Base-by-base conservation (phyloP, 2,329 filamentous ascomycete species). In the Dothistroma pini region DNA sequence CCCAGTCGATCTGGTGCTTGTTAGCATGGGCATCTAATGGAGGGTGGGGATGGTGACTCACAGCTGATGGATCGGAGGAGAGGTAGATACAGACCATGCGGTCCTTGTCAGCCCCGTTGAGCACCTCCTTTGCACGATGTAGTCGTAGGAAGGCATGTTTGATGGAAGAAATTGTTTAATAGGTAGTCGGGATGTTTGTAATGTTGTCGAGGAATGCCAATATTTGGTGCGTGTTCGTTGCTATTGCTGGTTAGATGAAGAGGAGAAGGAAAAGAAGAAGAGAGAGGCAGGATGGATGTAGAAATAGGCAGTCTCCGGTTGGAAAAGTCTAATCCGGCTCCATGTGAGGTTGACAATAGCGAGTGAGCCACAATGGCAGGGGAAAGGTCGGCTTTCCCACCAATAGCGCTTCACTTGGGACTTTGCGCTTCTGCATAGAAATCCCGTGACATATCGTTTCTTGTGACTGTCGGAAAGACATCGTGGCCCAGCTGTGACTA, bases 31-130 rank as follows among this genome's bases (percentile, higher is more conserved):
- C 10, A 49, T 21, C 22, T 11, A n/a, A 49, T 29, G 25, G 11
- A 11, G 21, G 48, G 21, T 11, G 21, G 3, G 4, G 29, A 21
- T 14, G 9, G 25, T 51, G 48, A 11, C n/a, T 49, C 21, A 51
- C 48, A n/a, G 48, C 48, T 5, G 48, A 29, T 9, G 48, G 12
- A 11, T 51, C 48, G 10, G 12, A 29, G 21, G 19, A 9, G 16
- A 57, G 44, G 54, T 57, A 57, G 21, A 57, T 16, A 25, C 54
- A 57, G 22, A 48, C 7, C 7, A 58, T 52, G 21, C 56, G 56
- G 22, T 58, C 25, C 47, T 52, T 58, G 47, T 58, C 47, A 8
- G 29, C 21, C 4, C 47, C 56, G 31, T 53, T 53, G n/a, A 58
- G 31, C 19, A 32, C 25, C 14, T 31, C 22, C 19, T 57, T 57